Conservation (phyloP, 1,284 basidiomycete genomes). For the Pulveroboletus sp. region DNA sequence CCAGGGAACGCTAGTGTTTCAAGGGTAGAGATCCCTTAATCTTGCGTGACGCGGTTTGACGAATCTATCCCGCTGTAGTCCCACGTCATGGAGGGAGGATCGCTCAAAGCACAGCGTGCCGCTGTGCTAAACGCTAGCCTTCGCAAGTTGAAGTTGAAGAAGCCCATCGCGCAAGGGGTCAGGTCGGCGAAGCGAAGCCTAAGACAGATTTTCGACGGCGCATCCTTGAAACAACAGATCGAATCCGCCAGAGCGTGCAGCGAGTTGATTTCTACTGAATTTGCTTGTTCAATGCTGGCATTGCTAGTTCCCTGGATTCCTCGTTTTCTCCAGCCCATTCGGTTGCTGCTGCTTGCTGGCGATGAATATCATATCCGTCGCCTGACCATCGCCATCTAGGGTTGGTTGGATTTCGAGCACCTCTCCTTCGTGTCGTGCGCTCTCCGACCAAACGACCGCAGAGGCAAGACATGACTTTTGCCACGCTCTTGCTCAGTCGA, state of each 20-base stretch:
- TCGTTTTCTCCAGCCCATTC: neutral
- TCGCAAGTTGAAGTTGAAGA: neutral
- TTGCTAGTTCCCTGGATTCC: neutral
- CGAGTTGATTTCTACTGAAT: neutral
- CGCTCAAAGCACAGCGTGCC: neutral
- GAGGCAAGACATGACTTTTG: slow-evolving; percentile 11
- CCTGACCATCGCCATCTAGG: neutral
- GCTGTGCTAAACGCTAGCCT: neutral
- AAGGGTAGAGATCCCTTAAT: slow-evolving; percentile 7
- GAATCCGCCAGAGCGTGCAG: neutral
- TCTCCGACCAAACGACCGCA: neutral
- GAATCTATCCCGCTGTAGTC: neutral
- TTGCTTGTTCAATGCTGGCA: neutral
- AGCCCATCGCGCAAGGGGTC: slow-evolving; percentile 5
- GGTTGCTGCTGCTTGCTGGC: neutral
- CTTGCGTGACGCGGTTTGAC: neutral
- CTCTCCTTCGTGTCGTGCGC: neutral
- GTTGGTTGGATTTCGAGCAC: slow-evolving; percentile 8
- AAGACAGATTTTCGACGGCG: neutral
- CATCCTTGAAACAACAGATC: neutral
- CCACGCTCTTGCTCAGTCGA: slow-evolving; percentile 5
- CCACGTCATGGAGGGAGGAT: slow-evolving; percentile 2
- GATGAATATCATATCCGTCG: neutral
- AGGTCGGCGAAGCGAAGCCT: neutral
- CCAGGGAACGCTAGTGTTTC: slow-evolving; percentile 6